Evolutionary conservation across 1,139 yeast genomes (phyloP), one percentile per base, ranked within the genome.

Genomic region (Hemisphaericaspora xylofermentans): DNA sequence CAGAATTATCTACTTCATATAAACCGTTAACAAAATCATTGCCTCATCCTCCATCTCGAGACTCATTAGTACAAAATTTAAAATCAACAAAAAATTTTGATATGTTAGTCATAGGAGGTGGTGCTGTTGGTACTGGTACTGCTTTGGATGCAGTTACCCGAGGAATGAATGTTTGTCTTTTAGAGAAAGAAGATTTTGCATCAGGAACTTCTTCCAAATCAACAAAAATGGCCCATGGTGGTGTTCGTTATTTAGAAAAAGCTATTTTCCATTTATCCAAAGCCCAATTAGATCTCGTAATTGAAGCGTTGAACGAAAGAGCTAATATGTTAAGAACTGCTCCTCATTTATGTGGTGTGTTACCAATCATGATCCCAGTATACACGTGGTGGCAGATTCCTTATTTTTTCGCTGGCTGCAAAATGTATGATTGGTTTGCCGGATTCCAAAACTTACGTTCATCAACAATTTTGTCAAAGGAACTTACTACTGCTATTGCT

Each of bases 191-290:
- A 51, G 98, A 91, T 67, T 91, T 85, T 60, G 95, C 96, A 9
- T 73, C 89, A 10, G 97, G 96, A 36, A 91, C 98, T 13, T 86
- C 96, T 4, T 88, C 96, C 25, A 84, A 91, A 57, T 86, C 95
- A n/a, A 91, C 98, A 42, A 91, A 91, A 68, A 87, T 91, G 82
- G 96, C 96, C 35, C 98, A 91, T 61, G 98, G 98, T 50, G 98
- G 98, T 59, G 97, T 91, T 40, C 76, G 98, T 57, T 91, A 91
- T 66, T 77, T 91, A 59, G 98, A 91, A 64, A 91, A 91, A 70
- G 98, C 98, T 29, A 82, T 91, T 55, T 88, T 88, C 80, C 87
- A 83, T 63, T 75, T 91, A 45, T 89, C 95, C 46, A 88, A 88
- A 66, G 94, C 85, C 48, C 98, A 91, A 71, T 77, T 88, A 64